Evolutionary conservation across 2,329 filamentous ascomycete species (phyloP), one percentile per base, ranked within the genome.

Genomic region (Xylaria hypoxylon): DNA sequence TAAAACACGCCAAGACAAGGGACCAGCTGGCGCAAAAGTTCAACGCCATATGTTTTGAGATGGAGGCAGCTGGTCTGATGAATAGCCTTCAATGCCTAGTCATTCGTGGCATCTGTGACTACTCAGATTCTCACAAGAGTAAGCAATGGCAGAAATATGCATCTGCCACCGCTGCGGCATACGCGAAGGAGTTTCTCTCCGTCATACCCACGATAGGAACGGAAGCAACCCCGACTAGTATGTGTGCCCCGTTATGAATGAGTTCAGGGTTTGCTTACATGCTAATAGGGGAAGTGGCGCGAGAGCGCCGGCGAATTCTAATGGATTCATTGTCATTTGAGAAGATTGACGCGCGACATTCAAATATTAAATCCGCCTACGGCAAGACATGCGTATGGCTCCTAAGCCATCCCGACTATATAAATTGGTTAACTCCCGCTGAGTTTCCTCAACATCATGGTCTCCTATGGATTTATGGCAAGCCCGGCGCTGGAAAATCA

Each of bases 331-430:
- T 53, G 66, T 74, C 55, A 82, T 83, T 0, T 74, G 85, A 2
- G 82, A 86, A 48, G 83, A 86, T 68, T 83, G 81, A 64, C 73
- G 82, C 13, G 78, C 83, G 58, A 59, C 73, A 74, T 81, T 3
- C 76, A 76, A 48, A 76, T 78, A 0, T 84, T 85, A 80, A 67
- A 28, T 50, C 26, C 0, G 67, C 72, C 40, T 69, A 76, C 42
- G 60, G 59, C 48, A 71, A 69, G 51, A 74, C 73, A 59, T 71
- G 71, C 67, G 31, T 65, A 56, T 77, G 74, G 74, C 42, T 78
- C 6, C 71, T 85, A 0, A 52, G 68, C 0, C 82, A 81, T 59
- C 80, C 86, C 17, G 78, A 84, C 51, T 70, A 77, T 0, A 76
- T 77, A 1, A 70, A 79, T 3, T 13, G 80, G 80, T 68, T 74